Conservation (phyloP, 1,284 basidiomycete genomes). For the Pseudozyma thailandica region DNA sequence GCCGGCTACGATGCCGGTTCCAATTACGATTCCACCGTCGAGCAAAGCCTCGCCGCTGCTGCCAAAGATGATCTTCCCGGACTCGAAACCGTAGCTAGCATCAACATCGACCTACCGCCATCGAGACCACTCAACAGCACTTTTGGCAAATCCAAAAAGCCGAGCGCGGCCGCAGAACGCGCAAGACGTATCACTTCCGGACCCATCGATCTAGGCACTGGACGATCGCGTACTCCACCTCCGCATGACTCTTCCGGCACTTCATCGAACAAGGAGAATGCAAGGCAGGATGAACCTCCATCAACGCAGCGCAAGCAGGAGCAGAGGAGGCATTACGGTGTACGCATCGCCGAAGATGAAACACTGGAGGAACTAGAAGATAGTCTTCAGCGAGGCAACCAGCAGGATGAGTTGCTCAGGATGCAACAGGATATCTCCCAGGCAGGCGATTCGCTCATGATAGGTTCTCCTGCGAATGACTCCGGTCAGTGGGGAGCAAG, state of each 20-base stretch:
- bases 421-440: conserved; percentile 54
- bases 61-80: conserved; percentile 41
- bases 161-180: conserved; percentile 32
- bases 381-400: conserved; percentile 41
- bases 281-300: conserved; percentile 33
- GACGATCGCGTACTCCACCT: conserved; percentile 34
- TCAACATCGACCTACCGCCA: conserved; percentile 35
- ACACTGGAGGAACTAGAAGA: conserved; percentile 52
- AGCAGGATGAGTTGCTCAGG: conserved; percentile 48
- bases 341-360: conserved; percentile 53
- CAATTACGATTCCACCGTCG: conserved; percentile 46
- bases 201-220: conserved; percentile 23
- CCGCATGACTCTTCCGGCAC: conserved; percentile 29
- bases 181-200: conserved; percentile 40
- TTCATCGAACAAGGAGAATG: conserved; percentile 35
- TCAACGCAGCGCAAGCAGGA: conserved; percentile 53
- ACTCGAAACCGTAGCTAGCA: conserved; percentile 48
- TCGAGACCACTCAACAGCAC: conserved; percentile 39
- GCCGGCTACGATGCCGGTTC: conserved; percentile 54
- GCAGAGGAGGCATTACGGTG: conserved; percentile 45
- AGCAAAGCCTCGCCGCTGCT: conserved; percentile 35
- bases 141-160: conserved; percentile 32
- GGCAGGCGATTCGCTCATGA: conserved; percentile 42
- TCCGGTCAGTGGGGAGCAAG: conserved; percentile 59
- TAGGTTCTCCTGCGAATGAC: conserved; percentile 32